Evolutionary conservation across 768 basidiomycete genomes (phyloP).

Genomic region (Hypholoma fasciculare): DNA sequence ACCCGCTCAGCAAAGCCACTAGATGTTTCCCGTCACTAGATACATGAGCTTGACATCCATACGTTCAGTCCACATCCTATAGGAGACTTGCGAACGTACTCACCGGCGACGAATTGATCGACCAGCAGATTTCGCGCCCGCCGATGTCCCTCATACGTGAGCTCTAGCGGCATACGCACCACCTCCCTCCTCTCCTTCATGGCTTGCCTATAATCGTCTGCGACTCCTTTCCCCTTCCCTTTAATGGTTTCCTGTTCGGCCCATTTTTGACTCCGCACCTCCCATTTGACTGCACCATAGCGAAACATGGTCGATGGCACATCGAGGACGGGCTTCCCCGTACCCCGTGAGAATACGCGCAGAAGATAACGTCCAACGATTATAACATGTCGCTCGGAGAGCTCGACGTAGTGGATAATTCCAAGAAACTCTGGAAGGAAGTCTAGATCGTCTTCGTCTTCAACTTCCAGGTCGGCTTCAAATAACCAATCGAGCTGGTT

Average conservation of each 20-base stretch:
- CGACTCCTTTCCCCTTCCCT: background rate
- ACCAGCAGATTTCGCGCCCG: conserved; percentile 16
- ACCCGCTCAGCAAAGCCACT: conserved; percentile 36
- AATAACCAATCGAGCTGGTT: background rate
- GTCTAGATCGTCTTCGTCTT: conserved; percentile 8
- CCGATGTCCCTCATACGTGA: conserved; percentile 10
- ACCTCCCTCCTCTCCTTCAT: conserved; percentile 9
- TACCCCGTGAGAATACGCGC: conserved; percentile 53
- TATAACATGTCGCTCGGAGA: conserved; percentile 57
- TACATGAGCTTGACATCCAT: conserved; percentile 36
- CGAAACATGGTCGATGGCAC: conserved; percentile 35
- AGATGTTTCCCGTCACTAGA: conserved; percentile 52
- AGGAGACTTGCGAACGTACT: background rate
- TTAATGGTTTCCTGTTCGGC: background rate
- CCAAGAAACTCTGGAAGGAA: conserved; percentile 26
- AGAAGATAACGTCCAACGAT: conserved; percentile 51
- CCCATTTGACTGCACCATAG: conserved; percentile 35
- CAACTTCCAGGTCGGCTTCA: conserved; percentile 3
- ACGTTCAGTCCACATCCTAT: background rate
- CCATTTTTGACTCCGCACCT: conserved; percentile 15
- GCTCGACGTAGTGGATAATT: conserved; percentile 63
- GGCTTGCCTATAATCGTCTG: background rate
- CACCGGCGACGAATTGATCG: conserved; percentile 51
- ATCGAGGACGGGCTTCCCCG: conserved; percentile 43
- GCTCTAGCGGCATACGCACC: conserved; percentile 12